A percentile compares a stretch with the other conserved stretches of the same genome.
phyloP scores from a whole-genome alignment of 2,329 filamentous ascomycete species.

The Botrytis squamosa region DNA sequence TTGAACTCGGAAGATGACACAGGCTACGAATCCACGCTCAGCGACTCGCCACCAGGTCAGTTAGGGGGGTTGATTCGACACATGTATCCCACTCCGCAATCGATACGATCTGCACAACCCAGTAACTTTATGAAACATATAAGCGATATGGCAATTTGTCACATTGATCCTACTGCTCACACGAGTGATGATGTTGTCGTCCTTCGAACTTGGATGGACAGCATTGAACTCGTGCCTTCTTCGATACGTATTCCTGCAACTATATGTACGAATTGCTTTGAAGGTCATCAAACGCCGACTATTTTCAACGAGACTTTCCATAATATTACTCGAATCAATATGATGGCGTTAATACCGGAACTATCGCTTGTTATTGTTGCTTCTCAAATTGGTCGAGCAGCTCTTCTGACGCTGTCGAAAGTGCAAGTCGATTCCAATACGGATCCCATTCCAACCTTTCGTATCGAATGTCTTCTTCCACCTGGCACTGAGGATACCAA shows the following conservation, averaged over 20 bases:
- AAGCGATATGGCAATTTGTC: not conserved
- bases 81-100: not conserved
- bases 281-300: not conserved
- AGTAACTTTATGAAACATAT: not conserved
- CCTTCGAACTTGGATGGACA: constrained; percentile 25
- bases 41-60: not conserved
- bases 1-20: not conserved
- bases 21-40: not conserved
- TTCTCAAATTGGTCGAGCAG: constrained; percentile 64
- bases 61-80: not conserved
- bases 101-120: not conserved
- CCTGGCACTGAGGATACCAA: constrained; percentile 27
- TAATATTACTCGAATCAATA: constrained; percentile 50
- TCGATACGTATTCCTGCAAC: constrained; percentile 24
- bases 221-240: constrained; percentile 27
- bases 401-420: constrained; percentile 59
- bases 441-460: constrained; percentile 41
- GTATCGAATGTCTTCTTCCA: constrained; percentile 54
- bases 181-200: constrained; percentile 19
- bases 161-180: not conserved
- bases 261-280: constrained; percentile 22
- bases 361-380: constrained; percentile 68
- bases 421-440: constrained; percentile 33
- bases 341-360: constrained; percentile 64
- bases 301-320: not conserved